Evolutionary conservation across 1,284 basidiomycete species (phyloP).

Genomic region (Caloboletus inedulis): DNA sequence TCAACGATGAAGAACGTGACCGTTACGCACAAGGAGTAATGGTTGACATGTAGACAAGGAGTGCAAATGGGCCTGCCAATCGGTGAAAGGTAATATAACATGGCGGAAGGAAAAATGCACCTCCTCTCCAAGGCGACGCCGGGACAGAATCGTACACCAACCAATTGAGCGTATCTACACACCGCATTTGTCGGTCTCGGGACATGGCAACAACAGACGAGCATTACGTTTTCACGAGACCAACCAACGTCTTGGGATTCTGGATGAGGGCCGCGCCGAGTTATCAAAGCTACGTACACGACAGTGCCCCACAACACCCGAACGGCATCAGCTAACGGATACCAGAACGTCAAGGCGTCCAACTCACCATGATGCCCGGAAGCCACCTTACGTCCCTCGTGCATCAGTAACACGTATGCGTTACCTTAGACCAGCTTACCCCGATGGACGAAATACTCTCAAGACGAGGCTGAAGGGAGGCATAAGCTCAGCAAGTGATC

Average conservation of each 20-base stretch:
- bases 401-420: constrained; percentile 6
- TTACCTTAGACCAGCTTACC: constrained; percentile 27
- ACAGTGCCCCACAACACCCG: constrained; percentile 49
- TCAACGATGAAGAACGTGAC: background rate
- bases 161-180: constrained; percentile 55
- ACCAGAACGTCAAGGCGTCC: background rate
- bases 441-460: constrained; percentile 50
- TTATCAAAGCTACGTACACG: constrained; percentile 36
- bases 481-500: background rate
- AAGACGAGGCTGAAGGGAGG: constrained; percentile 40
- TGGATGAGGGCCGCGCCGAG: background rate
- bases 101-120: constrained; percentile 55
- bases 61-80: constrained; percentile 55
- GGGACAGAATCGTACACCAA: constrained; percentile 56
- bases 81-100: constrained; percentile 49
- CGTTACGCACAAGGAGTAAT: constrained; percentile 51
- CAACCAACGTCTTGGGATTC: constrained; percentile 59
- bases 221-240: constrained; percentile 58
- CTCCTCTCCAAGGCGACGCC: constrained; percentile 65
- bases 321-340: background rate
- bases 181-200: background rate
- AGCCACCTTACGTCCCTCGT: constrained; percentile 27
- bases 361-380: constrained; percentile 44
- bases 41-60: constrained; percentile 58
- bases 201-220: background rate